Conservation (phyloP, 805 yeast species). For the Saturnispora dispora region DNA sequence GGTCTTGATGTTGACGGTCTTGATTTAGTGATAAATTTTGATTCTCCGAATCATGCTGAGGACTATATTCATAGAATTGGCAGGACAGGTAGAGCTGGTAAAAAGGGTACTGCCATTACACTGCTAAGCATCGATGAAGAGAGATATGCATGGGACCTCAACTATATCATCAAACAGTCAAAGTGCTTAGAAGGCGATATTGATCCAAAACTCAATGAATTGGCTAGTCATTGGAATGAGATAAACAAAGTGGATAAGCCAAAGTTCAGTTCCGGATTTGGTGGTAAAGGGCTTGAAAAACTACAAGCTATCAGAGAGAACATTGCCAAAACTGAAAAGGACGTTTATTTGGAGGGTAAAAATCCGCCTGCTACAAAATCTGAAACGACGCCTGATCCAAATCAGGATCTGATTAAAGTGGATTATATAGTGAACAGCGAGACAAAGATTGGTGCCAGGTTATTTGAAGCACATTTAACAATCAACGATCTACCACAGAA, state of each 20-base stretch:
- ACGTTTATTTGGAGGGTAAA: not conserved
- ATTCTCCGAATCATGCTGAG: conserved; percentile 80
- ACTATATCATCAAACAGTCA: conserved; percentile 55
- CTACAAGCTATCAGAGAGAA: conserved; percentile 54
- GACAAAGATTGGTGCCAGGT: conserved; percentile 6
- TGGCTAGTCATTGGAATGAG: conserved; percentile 47
- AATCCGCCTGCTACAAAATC: not conserved
- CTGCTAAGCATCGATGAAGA: conserved; percentile 56
- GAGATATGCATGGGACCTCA: conserved; percentile 56
- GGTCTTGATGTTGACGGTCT: conserved; percentile 90
- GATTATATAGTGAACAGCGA: conserved; percentile 2
- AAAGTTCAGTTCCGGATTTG: conserved; percentile 68
- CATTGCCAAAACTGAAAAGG: conserved; percentile 36
- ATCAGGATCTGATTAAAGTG: conserved; percentile 1
- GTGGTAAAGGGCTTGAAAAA: conserved; percentile 84
- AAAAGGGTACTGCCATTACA: conserved; percentile 62
- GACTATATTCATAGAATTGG: conserved; percentile 97
- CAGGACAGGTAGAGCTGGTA: conserved; percentile 89
- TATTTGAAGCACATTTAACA: conserved; percentile 30
- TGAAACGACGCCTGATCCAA: not conserved
- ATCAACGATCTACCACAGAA: conserved; percentile 81
- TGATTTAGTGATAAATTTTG: conserved; percentile 70
- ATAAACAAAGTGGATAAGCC: conserved; percentile 61
- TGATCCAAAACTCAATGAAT: conserved; percentile 38
- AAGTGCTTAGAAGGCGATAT: conserved; percentile 33